These are phyloP conservation scores for Peniophora sp. DNA, from an alignment of 1,284 basidiomycete genomes.

Conservation along the genomic window DNA sequence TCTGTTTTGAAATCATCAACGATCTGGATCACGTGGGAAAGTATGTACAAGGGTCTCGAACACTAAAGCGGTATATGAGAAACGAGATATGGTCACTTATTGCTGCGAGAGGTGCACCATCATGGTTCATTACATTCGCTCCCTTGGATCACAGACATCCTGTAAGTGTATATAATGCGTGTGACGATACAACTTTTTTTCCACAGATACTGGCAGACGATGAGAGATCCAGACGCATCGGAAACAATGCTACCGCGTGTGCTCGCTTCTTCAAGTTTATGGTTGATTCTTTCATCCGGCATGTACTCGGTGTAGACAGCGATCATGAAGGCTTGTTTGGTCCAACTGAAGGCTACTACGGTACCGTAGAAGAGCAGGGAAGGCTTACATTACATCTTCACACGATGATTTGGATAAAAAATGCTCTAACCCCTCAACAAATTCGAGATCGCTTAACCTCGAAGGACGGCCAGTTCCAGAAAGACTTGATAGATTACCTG, in stretches of 20 bases:
- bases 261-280: neutral
- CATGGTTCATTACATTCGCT: constrained; percentile 29
- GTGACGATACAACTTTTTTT: neutral
- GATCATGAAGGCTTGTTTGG: neutral
- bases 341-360: neutral
- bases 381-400: neutral
- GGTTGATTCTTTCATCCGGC: neutral
- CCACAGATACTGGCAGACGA: neutral
- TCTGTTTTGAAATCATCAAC: constrained; percentile 24
- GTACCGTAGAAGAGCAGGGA: neutral
- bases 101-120: constrained; percentile 20
- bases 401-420: neutral
- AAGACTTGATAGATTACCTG: constrained; percentile 11
- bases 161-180: neutral
- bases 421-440: neutral
- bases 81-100: constrained; percentile 31
- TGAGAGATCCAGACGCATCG: neutral
- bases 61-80: constrained; percentile 24
- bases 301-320: neutral
- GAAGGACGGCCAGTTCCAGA: constrained; percentile 10
- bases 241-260: neutral
- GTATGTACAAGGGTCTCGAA: constrained; percentile 23
- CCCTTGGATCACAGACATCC: constrained; percentile 10
- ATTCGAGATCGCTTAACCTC: neutral
- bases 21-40: constrained; percentile 25